Evolutionary conservation across 1,284 basidiomycete genomes (phyloP).

Genomic region (Takashimella koratensis): DNA sequence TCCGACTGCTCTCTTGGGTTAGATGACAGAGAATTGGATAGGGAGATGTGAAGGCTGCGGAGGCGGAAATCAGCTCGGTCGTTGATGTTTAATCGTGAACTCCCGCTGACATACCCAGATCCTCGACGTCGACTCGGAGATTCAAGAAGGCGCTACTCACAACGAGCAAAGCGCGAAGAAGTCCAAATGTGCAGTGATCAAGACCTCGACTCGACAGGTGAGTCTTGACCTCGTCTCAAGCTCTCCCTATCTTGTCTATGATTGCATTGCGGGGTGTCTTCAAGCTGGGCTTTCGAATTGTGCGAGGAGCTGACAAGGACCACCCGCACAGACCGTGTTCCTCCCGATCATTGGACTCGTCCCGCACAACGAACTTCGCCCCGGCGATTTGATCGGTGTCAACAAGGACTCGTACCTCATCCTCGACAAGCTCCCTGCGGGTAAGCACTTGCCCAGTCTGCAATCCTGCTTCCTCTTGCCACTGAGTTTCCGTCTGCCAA

Average conservation of each 20-base stretch:
- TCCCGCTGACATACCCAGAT: constrained; percentile 58
- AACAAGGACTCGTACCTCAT: constrained; percentile 99
- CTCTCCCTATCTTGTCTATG: background rate
- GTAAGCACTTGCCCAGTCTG: constrained; percentile 19
- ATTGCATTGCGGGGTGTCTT: too few relatives aligned
- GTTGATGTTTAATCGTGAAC: background rate
- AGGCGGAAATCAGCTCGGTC: background rate
- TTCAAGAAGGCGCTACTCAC: constrained; percentile 89
- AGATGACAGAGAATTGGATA: too few relatives aligned
- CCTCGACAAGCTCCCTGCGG: constrained; percentile 72
- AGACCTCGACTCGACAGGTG: constrained; percentile 88
- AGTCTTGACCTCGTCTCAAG: constrained; percentile 10
- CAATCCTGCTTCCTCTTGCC: too few relatives aligned
- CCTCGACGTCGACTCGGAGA: constrained; percentile 88
- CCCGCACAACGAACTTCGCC: constrained; percentile 80
- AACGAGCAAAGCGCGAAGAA: constrained; percentile 91
- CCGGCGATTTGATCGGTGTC: constrained; percentile 93
- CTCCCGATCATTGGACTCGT: constrained; percentile 97
- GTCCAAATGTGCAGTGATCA: constrained; percentile 97
- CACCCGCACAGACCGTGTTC: constrained; percentile 95
- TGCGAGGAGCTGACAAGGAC: constrained; percentile 4
- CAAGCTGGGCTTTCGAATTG: too few relatives aligned
- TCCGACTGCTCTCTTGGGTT: too few relatives aligned
- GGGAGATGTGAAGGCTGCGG: too few relatives aligned
- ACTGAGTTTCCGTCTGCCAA: too few relatives aligned